phyloP scores from a whole-genome alignment of 495 filamentous ascomycete genomes.

The Talaromyces stipitatus region DNA sequence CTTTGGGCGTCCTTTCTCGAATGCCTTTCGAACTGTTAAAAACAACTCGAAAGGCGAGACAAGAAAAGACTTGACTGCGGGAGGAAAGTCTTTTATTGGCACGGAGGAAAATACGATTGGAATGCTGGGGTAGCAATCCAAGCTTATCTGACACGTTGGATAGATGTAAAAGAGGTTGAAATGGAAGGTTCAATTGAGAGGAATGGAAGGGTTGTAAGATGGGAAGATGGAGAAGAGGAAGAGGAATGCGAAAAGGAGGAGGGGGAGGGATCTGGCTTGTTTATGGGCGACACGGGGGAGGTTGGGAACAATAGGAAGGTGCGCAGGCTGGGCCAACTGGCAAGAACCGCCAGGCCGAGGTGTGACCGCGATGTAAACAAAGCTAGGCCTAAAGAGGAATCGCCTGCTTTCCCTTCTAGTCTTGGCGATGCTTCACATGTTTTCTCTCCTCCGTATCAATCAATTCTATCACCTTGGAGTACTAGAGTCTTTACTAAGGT shows the following conservation, averaged over 20 bases:
- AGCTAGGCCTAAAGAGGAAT: neutral
- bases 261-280: slow-evolving; percentile 1
- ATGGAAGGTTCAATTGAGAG: slow-evolving; percentile 8
- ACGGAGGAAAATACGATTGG: slow-evolving; percentile 9
- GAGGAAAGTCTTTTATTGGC: slow-evolving; percentile 36
- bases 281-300: slow-evolving; percentile 4
- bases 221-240: slow-evolving; percentile 2
- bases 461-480: neutral
- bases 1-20: slow-evolving; percentile 80
- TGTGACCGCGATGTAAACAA: slow-evolving; percentile 7
- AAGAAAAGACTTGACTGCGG: slow-evolving; percentile 64
- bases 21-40: slow-evolving; percentile 78
- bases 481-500: too few relatives aligned
- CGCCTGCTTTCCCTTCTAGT: neutral
- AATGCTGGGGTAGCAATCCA: slow-evolving; percentile 12
- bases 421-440: neutral
- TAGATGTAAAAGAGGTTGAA: slow-evolving; percentile 9
- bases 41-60: slow-evolving; percentile 85
- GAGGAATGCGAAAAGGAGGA: slow-evolving; percentile 3
- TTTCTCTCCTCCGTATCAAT: neutral
- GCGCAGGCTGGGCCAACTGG: neutral
- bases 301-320: neutral
- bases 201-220: slow-evolving; percentile 1
- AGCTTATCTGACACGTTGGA: slow-evolving; percentile 23
- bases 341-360: neutral